These are phyloP conservation scores for Persicaria tinctoria DNA, from an alignment of 148 eudicot genomes.

Conservation along the genomic window DNA sequence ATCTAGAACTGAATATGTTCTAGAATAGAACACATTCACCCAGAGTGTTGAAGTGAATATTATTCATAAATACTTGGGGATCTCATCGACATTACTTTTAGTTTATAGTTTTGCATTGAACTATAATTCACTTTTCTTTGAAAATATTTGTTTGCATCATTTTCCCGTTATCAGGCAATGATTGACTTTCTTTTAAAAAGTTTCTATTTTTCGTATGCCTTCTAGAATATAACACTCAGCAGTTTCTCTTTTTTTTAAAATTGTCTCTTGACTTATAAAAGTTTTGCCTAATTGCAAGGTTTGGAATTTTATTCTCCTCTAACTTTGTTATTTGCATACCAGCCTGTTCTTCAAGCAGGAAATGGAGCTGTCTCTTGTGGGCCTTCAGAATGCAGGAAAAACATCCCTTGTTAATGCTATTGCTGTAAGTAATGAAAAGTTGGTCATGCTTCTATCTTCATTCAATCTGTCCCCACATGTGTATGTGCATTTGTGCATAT, in stretches of 20 bases:
- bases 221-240: no score
- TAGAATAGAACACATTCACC: not conserved
- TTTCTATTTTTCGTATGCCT: not conserved
- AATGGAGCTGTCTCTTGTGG: slow-evolving; percentile 91
- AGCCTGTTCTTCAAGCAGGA: slow-evolving; percentile 89
- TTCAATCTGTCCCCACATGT: not conserved
- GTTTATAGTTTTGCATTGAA: not conserved
- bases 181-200: not conserved
- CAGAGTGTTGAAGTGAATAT: not conserved
- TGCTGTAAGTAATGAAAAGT: slow-evolving; percentile 42
- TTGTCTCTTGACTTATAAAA: not conserved
- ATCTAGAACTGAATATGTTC: no score
- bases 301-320: slow-evolving; percentile 10
- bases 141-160: not conserved
- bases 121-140: not conserved
- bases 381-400: slow-evolving; percentile 94
- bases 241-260: not conserved
- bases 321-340: slow-evolving; percentile 19
- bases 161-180: not conserved
- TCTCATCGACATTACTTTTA: not conserved
- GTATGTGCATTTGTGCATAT: not conserved
- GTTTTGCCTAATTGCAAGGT: not conserved
- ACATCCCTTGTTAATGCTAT: slow-evolving; percentile 79
- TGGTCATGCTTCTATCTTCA: not conserved
- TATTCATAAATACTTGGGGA: not conserved